Conservation (phyloP, 768 basidiomycete species). For the Podaxis mareebaensis region DNA sequence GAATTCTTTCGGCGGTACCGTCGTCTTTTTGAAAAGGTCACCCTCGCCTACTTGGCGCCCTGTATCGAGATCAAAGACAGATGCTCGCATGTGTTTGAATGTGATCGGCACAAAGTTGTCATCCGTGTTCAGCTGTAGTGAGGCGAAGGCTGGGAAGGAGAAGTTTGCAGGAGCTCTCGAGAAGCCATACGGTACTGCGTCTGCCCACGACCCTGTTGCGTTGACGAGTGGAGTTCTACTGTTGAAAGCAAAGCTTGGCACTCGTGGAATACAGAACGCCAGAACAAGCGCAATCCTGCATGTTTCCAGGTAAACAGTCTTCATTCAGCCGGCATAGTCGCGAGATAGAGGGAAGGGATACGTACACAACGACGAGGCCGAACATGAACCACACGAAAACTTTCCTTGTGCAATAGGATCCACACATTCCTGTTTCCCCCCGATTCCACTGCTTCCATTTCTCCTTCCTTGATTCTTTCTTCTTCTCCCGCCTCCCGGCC, state of each 20-base stretch:
- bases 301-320: neutral
- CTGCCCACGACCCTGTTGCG: slow-evolving; percentile 61
- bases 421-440: slow-evolving; percentile 79
- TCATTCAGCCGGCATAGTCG: neutral
- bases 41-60: slow-evolving; percentile 67
- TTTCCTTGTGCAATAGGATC: slow-evolving; percentile 74
- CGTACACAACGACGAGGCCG: slow-evolving; percentile 53
- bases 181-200: slow-evolving; percentile 62
- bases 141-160: slow-evolving; percentile 77
- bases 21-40: slow-evolving; percentile 48
- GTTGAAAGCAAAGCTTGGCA: slow-evolving; percentile 71
- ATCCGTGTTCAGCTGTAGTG: slow-evolving; percentile 75
- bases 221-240: slow-evolving; percentile 51
- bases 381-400: slow-evolving; percentile 72
- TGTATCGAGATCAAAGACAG: slow-evolving; percentile 71
- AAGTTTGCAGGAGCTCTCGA: slow-evolving; percentile 85
- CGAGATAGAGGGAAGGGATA: neutral
- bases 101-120: slow-evolving; percentile 77
- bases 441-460: slow-evolving; percentile 79
- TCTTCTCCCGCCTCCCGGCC: slow-evolving; percentile 63
- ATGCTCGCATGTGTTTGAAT: slow-evolving; percentile 66
- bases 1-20: slow-evolving; percentile 66
- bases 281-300: slow-evolving; percentile 66
- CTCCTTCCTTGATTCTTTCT: slow-evolving; percentile 49
- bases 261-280: slow-evolving; percentile 81